Base-by-base conservation (phyloP, 257 asterid species). In the Solanum piurae region DNA sequence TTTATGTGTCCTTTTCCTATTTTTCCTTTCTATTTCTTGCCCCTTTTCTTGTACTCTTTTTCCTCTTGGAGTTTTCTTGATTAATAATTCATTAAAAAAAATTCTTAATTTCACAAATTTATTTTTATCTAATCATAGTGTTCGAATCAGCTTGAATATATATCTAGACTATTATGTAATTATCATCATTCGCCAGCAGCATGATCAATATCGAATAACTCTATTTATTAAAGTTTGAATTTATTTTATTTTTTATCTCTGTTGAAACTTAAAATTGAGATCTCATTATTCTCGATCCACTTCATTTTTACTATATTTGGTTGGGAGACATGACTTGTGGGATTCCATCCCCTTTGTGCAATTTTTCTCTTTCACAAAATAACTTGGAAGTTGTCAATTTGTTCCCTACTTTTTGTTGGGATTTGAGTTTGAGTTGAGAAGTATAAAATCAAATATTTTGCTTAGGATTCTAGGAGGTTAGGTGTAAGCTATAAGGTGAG, bases 1-100 rank as follows among this genome's bases (percentile, higher is more conserved):
- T 27, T 77, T 14, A 77, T 77, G 83, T 76, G 71, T 87, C 76
- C 44, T 86, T 89, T 76, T 79, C 83, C 72, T 74, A 79, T 5
- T 12, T 23, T 12, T 25, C 3, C 20, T 4, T 3, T 23, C 5
- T 77, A 38, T 38, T n/a, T 16, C 84, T 44, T 40, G 40, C 13
- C 80, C 58, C 29, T 13, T 34, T 25, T 76, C 42, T 34, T 82
- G 4, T 34, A 37, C 12, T 52, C 34, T 52, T 88, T 79, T 46
- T 46, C 85, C 27, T 9, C 27, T 80, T 82, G 85, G 44, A 29
- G 2, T 49, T 82, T 82, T 82, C 44, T 82, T 82, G 42, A 49
- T 46, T 80, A 80, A 46, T 80, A 44, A 27, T 27, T 46, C 85
- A 27, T 27, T 4, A 16, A 75, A 42, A 42, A 0, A 58, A 60